phyloP scores from a whole-genome alignment of 2,329 filamentous ascomycete genomes.

The Sphaerostilbella broomeana region DNA sequence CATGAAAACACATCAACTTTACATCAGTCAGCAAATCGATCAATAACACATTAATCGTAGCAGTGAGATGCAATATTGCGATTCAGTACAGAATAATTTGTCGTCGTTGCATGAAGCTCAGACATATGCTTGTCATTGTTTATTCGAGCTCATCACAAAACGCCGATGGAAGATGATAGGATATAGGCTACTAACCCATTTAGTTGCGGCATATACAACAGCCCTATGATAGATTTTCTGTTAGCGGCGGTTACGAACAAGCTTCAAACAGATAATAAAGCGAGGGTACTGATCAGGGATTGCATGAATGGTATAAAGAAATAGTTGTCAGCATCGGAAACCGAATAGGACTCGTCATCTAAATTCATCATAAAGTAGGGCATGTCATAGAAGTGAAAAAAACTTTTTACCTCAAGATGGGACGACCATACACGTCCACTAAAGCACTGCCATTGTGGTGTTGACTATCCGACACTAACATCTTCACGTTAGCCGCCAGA shows the following conservation, averaged over 20 bases:
- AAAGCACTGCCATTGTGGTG: no score
- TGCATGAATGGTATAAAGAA: slow-evolving; percentile 69
- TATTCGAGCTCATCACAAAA: slow-evolving; percentile 74
- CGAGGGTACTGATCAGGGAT: slow-evolving; percentile 34
- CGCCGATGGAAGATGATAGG: slow-evolving; percentile 14
- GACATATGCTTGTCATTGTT: slow-evolving; percentile 97
- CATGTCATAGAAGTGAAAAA: not conserved
- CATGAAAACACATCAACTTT: not conserved
- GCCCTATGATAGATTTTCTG: slow-evolving; percentile 7
- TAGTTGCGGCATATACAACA: not conserved
- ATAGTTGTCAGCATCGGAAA: slow-evolving; percentile 63
- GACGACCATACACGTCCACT: not conserved
- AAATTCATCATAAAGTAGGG: slow-evolving; percentile 34
- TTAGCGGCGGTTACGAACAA: slow-evolving; percentile 18
- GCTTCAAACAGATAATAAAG: slow-evolving; percentile 7
- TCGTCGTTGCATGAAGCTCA: slow-evolving; percentile 55
- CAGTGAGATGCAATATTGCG: slow-evolving; percentile 16
- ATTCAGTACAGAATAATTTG: slow-evolving; percentile 31
- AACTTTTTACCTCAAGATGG: slow-evolving; percentile 7
- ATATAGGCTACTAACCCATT: slow-evolving; percentile 19
- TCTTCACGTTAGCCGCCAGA: slow-evolving; percentile 2
- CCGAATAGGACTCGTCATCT: slow-evolving; percentile 78
- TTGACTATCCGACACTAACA: slow-evolving; percentile 12
- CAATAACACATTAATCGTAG: slow-evolving; percentile 13
- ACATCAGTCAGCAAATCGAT: slow-evolving; percentile 19